Conservation (phyloP, 768 basidiomycete species). For the Podaxis carcinomalis region DNA sequence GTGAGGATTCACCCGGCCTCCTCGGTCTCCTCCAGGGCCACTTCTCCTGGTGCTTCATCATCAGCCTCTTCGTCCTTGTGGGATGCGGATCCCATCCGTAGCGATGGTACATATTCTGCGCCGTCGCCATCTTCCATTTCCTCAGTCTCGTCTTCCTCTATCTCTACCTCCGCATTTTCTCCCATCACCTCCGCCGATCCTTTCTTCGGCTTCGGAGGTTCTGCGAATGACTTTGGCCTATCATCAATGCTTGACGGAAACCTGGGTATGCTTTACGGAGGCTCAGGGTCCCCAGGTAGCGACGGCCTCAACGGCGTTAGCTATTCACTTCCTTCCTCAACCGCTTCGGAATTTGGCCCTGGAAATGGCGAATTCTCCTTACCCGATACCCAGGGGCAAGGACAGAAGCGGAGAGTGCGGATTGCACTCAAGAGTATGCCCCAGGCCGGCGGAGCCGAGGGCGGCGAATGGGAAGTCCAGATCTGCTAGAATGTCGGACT, state of each 20-base stretch:
- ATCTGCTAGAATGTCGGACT: slow-evolving; percentile 41
- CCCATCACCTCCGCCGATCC: slow-evolving; percentile 33
- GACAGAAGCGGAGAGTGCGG: slow-evolving; percentile 52
- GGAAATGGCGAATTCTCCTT: slow-evolving; percentile 33
- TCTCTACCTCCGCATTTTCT: slow-evolving; percentile 10
- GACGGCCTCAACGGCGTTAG: slow-evolving; percentile 2
- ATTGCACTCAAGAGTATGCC: slow-evolving; percentile 67
- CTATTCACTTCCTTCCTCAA: slow-evolving; percentile 1
- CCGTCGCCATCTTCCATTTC: slow-evolving; percentile 28
- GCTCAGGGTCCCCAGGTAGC: slow-evolving; percentile 5
- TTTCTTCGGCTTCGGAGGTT: slow-evolving; percentile 51
- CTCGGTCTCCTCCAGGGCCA: slow-evolving; percentile 36
- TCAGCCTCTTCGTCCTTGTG: slow-evolving; percentile 17
- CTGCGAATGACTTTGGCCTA: slow-evolving; percentile 33
- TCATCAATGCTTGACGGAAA: slow-evolving; percentile 31
- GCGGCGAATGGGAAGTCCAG: slow-evolving; percentile 79
- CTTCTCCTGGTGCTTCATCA: slow-evolving; percentile 24
- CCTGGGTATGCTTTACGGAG: slow-evolving; percentile 30
- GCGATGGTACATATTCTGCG: slow-evolving; percentile 14
- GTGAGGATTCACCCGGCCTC: slow-evolving; percentile 67
- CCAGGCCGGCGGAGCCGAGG: slow-evolving; percentile 49
- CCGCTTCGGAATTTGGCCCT: slow-evolving; percentile 24
- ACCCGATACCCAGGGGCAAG: slow-evolving; percentile 17
- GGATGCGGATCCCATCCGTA: slow-evolving; percentile 11
- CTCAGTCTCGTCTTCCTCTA: slow-evolving; percentile 34